A percentile compares a stretch with the other conserved stretches of the same genome.
phyloP scores from a whole-genome alignment of 2,329 filamentous ascomycete species.

The Mycosphaerella arachidis region DNA sequence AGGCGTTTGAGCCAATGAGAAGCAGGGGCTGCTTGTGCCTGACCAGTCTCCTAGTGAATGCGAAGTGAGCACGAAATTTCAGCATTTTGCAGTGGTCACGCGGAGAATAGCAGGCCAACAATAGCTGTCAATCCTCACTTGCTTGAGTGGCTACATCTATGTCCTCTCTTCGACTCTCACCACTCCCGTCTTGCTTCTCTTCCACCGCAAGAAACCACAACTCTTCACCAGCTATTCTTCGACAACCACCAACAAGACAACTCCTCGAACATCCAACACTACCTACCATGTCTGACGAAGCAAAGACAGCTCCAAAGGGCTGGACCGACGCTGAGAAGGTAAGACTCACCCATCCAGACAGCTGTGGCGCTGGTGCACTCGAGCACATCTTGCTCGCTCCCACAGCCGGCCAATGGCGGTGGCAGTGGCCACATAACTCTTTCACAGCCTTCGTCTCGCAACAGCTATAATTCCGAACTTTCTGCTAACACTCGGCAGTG shows the following conservation, averaged over 20 bases:
- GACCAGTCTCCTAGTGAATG: background rate
- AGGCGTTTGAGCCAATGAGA: background rate
- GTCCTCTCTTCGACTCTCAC: background rate
- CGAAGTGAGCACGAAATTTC: background rate
- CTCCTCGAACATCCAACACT: conserved; percentile 7
- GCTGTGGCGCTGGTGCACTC: background rate
- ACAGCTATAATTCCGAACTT: too few species aligned
- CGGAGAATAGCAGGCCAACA: background rate
- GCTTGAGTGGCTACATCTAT: background rate
- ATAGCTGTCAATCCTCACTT: background rate
- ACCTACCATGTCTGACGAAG: conserved; percentile 19
- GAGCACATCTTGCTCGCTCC: too few species aligned
- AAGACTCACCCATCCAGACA: background rate
- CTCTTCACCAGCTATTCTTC: background rate
- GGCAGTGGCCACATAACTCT: too few species aligned
- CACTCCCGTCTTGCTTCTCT: background rate
- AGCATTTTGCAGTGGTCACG: background rate
- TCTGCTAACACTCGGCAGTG: conserved; percentile 13
- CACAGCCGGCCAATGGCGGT: too few species aligned
- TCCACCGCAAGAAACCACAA: background rate
- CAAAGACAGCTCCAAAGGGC: conserved; percentile 10
- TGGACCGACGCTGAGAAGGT: conserved; percentile 35
- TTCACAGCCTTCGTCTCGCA: too few species aligned
- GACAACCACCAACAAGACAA: conserved; percentile 5
- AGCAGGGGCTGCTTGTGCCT: background rate